Evolutionary conservation across 2,329 filamentous ascomycete species (phyloP), one percentile per base, ranked within the genome.

Genomic region (Monilinia fructigena): DNA sequence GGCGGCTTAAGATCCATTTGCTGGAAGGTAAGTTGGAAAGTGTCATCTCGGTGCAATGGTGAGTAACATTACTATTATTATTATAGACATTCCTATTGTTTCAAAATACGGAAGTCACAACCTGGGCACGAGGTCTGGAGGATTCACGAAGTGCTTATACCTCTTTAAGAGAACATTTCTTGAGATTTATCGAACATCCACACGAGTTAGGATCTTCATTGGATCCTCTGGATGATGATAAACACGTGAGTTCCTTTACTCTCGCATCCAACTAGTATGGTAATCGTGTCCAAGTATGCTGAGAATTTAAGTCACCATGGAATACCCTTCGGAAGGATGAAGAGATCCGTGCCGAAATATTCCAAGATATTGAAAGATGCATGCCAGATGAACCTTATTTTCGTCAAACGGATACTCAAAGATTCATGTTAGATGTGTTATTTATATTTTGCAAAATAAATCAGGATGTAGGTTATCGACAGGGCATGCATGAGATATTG

Each of bases 401-500:
- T 74, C 92, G 93, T 66, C 86, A 93, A 72, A 85, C 89, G 16
- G 80, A 83, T 18, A 91, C 91, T 1, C 95, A 98, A 77, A 83
- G 82, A 53, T 90, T 92, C 78, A 88, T 99, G 73, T 80, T 96
- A 42, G 91, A 99, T 75, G 88, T 97, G 42, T 82, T 99, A 45
- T 99, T 98, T 78, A 85, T 99, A 71, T 98, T 93, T 79, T 95
- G 93, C 80, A 98, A 97, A 78, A 84, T 96, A 63, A 92, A 98
- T 74, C 92, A 92, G 1, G 87, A 89, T 71, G 84, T 92, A 64
- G 92, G 87, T 23, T 99, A 99, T 76, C 87, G 95, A n/a, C 95
- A 99, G 79, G 95, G 95, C 14, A 99, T 99, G 94, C 95, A 99
- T 76, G 95, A 99, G 78, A 82, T 99, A 54, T 82, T 98, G 18